Percentiles rank a stretch among this genome's conserved stretches.
These are phyloP conservation scores for Malassezia obtusa DNA, from an alignment of 1,284 basidiomycete genomes.

Conservation along the genomic window DNA sequence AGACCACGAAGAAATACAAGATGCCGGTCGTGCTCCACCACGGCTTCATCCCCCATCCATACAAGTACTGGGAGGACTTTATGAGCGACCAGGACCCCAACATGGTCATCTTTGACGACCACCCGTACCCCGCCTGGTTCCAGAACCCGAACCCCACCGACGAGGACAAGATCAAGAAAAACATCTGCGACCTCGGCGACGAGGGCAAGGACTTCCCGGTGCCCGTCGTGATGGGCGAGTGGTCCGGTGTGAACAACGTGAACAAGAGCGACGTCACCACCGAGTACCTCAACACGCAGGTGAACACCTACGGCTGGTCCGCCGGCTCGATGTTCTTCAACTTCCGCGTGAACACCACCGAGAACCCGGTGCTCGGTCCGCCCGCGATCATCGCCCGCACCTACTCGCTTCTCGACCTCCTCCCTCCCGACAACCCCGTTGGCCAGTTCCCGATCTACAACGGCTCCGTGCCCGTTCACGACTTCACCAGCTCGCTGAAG, in stretches of 20 bases:
- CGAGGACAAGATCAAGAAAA: constrained; percentile 18
- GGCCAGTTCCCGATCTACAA: constrained; percentile 9
- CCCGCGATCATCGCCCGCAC: constrained; percentile 16
- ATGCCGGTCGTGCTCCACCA: constrained; percentile 41
- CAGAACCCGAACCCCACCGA: constrained; percentile 16
- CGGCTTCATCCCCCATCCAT: constrained; percentile 24
- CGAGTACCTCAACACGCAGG: constrained; percentile 28
- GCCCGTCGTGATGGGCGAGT: constrained; percentile 37
- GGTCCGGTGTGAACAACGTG: constrained; percentile 27
- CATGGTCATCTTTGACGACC: constrained; percentile 38
- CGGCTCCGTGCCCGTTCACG: not conserved
- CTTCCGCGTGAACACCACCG: constrained; percentile 28
- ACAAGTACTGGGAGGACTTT: constrained; percentile 27
- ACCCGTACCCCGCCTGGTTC: constrained; percentile 45
- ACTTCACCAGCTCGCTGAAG: constrained; percentile 10
- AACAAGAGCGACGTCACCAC: constrained; percentile 16
- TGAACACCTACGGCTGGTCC: constrained; percentile 40
- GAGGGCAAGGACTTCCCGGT: constrained; percentile 18
- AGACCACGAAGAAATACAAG: constrained; percentile 18
- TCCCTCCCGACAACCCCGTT: not conserved
- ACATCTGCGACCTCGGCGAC: constrained; percentile 29
- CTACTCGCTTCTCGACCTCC: constrained; percentile 30
- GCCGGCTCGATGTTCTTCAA: constrained; percentile 44
- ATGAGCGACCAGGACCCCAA: constrained; percentile 32
- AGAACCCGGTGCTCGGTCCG: constrained; percentile 19